Percentiles rank a stretch among this genome's conserved stretches.
These are phyloP conservation scores for Botryotinia narcissicola DNA, from an alignment of 2,329 filamentous ascomycete species.

Conservation along the genomic window DNA sequence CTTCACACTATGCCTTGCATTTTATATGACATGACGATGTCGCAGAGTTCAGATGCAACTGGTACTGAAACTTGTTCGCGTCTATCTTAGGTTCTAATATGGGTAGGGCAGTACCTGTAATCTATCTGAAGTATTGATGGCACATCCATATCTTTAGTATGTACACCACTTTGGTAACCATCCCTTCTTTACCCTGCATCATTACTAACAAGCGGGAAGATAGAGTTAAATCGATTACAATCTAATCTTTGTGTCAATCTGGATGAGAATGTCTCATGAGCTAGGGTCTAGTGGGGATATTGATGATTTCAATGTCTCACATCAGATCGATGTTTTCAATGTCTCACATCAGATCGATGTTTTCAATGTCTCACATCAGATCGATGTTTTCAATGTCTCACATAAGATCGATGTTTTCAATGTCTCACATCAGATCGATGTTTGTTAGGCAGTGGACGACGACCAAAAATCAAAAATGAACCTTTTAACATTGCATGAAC, in stretches of 20 bases:
- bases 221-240: too few species aligned
- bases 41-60: not conserved
- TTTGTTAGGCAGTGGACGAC: not conserved
- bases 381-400: too few species aligned
- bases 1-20: not conserved
- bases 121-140: not conserved
- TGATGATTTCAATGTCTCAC: too few species aligned
- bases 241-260: too few species aligned
- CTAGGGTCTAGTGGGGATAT: too few species aligned
- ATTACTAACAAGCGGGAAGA: not conserved
- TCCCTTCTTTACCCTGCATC: not conserved
- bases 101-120: not conserved
- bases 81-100: not conserved
- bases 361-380: not conserved
- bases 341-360: not conserved
- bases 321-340: not conserved
- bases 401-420: not conserved
- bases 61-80: not conserved
- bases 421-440: not conserved
- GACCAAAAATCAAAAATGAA: not conserved
- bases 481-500: not conserved
- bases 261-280: too few species aligned
- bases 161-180: not conserved
- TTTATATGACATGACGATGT: not conserved
- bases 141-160: not conserved